Evolutionary conservation across 768 basidiomycete species (phyloP).

Genomic region (Exsudoporus frostii): DNA sequence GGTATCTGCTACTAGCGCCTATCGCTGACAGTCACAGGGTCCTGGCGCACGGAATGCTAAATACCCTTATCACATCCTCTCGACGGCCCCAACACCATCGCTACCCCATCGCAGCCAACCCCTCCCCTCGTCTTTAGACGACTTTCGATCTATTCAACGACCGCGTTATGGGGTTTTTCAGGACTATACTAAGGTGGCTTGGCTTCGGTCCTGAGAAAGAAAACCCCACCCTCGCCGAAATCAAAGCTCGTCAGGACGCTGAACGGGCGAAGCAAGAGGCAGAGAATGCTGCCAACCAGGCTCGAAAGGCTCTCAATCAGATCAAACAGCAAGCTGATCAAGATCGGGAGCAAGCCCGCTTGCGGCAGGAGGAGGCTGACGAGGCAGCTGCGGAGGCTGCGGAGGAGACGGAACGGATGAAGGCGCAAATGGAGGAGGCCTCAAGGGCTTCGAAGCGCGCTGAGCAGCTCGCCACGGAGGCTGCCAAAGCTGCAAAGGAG

Average conservation of each 20-base stretch:
- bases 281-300: conserved; percentile 4
- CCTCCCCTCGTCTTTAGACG: neutral
- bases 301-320: neutral
- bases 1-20: neutral
- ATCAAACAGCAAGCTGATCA: conserved; percentile 4
- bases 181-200: neutral
- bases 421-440: conserved; percentile 11
- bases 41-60: neutral
- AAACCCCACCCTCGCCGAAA: conserved; percentile 13
- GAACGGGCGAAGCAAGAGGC: conserved; percentile 6
- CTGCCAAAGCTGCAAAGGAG: conserved; percentile 12
- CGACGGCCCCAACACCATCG: neutral
- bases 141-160: neutral
- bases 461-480: conserved; percentile 8
- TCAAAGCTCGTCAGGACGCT: conserved; percentile 9
- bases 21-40: neutral
- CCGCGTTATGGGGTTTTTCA: conserved; percentile 6
- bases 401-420: conserved; percentile 9
- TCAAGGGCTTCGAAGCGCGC: neutral
- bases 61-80: neutral
- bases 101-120: neutral
- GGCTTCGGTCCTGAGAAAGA: conserved; percentile 1
- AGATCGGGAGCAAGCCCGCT: conserved; percentile 7
- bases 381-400: neutral
- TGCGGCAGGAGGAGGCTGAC: conserved; percentile 12